Evolutionary conservation across 345 rosid species (phyloP).

Genomic region (Viola odorata): DNA sequence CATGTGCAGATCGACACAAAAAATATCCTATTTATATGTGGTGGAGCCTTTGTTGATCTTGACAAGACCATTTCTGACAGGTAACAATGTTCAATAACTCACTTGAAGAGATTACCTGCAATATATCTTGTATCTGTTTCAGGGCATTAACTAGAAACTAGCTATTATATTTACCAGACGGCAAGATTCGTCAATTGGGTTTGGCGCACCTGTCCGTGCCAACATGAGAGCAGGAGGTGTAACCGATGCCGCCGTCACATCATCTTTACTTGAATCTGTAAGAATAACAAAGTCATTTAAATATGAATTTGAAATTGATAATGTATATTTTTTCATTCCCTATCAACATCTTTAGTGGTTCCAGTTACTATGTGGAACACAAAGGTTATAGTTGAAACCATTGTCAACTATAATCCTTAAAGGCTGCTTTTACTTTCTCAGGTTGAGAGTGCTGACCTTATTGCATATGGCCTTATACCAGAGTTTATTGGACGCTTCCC

Average conservation of each 20-base stretch:
- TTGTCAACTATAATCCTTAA: constrained; percentile 5
- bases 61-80: constrained; percentile 93
- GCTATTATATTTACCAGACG: constrained; percentile 44
- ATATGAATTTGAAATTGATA: not conserved
- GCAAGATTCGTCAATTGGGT: constrained; percentile 93
- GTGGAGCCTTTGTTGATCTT: constrained; percentile 93
- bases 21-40: constrained; percentile 90
- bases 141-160: constrained; percentile 6
- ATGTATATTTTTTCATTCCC: not conserved
- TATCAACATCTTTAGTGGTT: not conserved
- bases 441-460: constrained; percentile 92
- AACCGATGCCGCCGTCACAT: constrained; percentile 62
- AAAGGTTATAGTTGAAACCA: constrained; percentile 8
- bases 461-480: constrained; percentile 94
- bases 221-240: constrained; percentile 77
- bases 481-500: constrained; percentile 97
- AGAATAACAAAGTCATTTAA: constrained; percentile 18
- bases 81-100: constrained; percentile 25
- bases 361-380: not conserved
- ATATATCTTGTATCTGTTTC: constrained; percentile 7
- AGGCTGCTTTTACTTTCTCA: constrained; percentile 24
- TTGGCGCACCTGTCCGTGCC: constrained; percentile 97
- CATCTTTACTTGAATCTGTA: constrained; percentile 87
- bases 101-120: not conserved
- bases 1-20: constrained; percentile 76